Evolutionary conservation across 495 filamentous ascomycete species (phyloP).

Genomic region (Aspergillus ostianus): DNA sequence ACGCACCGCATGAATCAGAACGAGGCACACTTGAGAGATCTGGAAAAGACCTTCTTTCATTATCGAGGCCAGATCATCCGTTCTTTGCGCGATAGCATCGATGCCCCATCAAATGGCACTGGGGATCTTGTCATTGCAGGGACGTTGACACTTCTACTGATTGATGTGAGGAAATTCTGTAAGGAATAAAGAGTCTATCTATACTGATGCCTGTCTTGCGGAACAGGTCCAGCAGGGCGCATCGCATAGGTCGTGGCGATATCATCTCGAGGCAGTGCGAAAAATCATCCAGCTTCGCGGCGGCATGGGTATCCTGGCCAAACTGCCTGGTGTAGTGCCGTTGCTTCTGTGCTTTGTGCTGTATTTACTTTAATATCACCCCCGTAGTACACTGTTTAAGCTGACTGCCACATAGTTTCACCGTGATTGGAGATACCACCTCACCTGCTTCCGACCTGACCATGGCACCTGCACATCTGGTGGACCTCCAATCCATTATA

Average conservation of each 20-base stretch:
- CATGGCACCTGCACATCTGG: not conserved
- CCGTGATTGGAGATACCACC: slow-evolving; percentile 1
- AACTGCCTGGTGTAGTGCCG: slow-evolving; percentile 14
- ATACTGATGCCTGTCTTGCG: slow-evolving; percentile 3
- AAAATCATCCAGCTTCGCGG: slow-evolving; percentile 28
- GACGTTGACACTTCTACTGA: slow-evolving; percentile 6
- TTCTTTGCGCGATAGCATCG: slow-evolving; percentile 27
- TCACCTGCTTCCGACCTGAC: slow-evolving; percentile 2
- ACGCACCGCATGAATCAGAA: slow-evolving; percentile 31
- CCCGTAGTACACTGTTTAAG: slow-evolving; percentile 3
- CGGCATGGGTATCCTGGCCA: slow-evolving; percentile 17
- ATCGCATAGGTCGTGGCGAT: slow-evolving; percentile 29
- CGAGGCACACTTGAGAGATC: slow-evolving; percentile 10
- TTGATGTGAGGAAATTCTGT: slow-evolving; percentile 1
- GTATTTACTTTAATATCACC: too few species aligned
- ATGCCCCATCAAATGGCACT: slow-evolving; percentile 10
- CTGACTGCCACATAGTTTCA: not conserved
- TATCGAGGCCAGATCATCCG: slow-evolving; percentile 34
- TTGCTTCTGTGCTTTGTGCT: slow-evolving; percentile 24
- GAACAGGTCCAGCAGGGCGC: slow-evolving; percentile 28
- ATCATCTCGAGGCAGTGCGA: slow-evolving; percentile 28
- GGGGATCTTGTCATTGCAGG: slow-evolving; percentile 23
- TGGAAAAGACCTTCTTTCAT: slow-evolving; percentile 24
- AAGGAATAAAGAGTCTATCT: too few species aligned
- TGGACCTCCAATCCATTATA: not conserved